Evolutionary conservation across 2,329 filamentous ascomycete species (phyloP).

Genomic region (Scytalidium lignicola): DNA sequence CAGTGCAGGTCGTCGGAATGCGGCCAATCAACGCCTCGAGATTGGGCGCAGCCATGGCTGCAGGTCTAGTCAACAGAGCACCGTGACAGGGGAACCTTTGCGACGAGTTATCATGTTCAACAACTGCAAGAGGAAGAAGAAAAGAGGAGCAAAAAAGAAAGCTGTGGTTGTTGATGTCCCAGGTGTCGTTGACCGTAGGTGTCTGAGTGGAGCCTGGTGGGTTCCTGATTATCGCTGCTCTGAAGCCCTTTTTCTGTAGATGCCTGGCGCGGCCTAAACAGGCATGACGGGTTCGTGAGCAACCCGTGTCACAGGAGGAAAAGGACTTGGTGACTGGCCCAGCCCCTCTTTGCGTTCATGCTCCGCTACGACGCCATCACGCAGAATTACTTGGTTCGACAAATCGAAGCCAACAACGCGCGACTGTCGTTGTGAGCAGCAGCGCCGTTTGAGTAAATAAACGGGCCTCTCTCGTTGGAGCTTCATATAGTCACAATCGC

Average conservation of each 20-base stretch:
- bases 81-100: background rate
- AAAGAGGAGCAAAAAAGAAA: background rate
- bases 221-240: background rate
- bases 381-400: background rate
- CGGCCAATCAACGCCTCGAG: slow-evolving; percentile 19
- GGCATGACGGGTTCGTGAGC: no score
- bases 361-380: background rate
- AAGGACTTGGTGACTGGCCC: background rate
- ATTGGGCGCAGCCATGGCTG: slow-evolving; percentile 13
- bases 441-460: background rate
- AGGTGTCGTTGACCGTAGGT: background rate
- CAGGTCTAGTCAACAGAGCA: background rate
- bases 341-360: background rate
- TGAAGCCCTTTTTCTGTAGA: no score
- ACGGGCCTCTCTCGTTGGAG: no score
- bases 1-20: slow-evolving; percentile 18
- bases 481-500: no score
- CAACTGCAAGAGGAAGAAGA: background rate
- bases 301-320: no score
- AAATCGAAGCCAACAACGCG: background rate
- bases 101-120: background rate
- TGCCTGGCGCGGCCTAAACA: no score
- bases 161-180: background rate
- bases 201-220: slow-evolving; percentile 7
- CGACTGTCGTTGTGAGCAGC: background rate